These are phyloP conservation scores for Ganoderma sp. DNA, from an alignment of 1,284 basidiomycete species.

Conservation along the genomic window DNA sequence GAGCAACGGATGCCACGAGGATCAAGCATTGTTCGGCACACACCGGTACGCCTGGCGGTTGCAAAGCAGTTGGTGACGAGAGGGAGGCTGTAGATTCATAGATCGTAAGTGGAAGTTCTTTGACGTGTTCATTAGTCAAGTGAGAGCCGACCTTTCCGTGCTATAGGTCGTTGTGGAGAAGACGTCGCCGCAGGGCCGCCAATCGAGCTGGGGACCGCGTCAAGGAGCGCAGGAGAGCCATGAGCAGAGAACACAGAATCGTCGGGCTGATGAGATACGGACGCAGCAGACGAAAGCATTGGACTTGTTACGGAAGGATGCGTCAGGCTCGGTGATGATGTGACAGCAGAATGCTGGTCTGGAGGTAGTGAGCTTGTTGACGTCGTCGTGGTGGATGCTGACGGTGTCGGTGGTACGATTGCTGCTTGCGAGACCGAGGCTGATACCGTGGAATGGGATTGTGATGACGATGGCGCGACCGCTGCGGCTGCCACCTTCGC, in stretches of 20 bases:
- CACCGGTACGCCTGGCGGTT: constrained; percentile 31
- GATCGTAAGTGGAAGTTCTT: constrained; percentile 4
- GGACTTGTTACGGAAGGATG: constrained; percentile 81
- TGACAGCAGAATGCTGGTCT: constrained; percentile 57
- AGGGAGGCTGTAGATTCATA: constrained; percentile 30
- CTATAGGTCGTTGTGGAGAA: constrained; percentile 50
- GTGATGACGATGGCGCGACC: constrained; percentile 50
- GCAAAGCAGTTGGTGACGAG: constrained; percentile 33
- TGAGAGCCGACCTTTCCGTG: constrained; percentile 34
- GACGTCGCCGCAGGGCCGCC: constrained; percentile 60
- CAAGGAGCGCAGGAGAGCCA: constrained; percentile 74
- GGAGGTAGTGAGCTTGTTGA: constrained; percentile 46
- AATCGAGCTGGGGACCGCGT: constrained; percentile 63
- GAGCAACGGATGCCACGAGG: constrained; percentile 16
- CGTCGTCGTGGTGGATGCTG: constrained; percentile 45
- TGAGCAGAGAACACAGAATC: constrained; percentile 72
- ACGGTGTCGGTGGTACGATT: constrained; percentile 42
- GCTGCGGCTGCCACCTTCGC: constrained; percentile 92
- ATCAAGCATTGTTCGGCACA: constrained; percentile 24
- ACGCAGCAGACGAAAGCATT: constrained; percentile 72
- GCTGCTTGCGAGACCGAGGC: constrained; percentile 46
- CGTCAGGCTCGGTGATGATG: constrained; percentile 79
- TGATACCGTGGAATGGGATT: constrained; percentile 38
- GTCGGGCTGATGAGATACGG: constrained; percentile 71
- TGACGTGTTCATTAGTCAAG: constrained; percentile 3